Evolutionary conservation across 345 rosid genomes (phyloP), one percentile per base, ranked within the genome.

Genomic region (Geranium rotundifolium): DNA sequence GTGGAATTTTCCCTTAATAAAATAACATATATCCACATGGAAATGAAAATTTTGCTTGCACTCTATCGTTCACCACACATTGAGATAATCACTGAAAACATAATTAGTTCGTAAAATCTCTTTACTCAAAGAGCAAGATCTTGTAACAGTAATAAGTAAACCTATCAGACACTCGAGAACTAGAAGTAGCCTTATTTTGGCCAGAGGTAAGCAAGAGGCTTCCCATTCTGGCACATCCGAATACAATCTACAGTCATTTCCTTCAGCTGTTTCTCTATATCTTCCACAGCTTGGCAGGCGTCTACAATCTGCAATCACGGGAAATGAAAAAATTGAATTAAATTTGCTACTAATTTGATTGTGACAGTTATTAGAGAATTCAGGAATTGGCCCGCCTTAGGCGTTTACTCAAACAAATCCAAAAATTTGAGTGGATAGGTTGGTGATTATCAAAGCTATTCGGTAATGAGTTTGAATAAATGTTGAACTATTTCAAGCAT

Each of bases 181-280:
- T n/a, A n/a, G n/a, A n/a, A n/a, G n/a, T n/a, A n/a, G 13, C 10
- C 50, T 41, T 58, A 81, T 30, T 72, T 14, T 58, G 71, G 63
- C 87, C 87, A 86, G 19, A 89, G 85, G 27, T 63, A 66, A 7
- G 83, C 73, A 68, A 86, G 77, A 46, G 78, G 65, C 75, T 80
- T 86, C 41, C 96, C 96, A 19, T 7, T 54, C 57, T 63, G 67
- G 72, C 95, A 85, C 62, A 73, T 75, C 70, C 9, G 61, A 31
- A 89, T 73, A 65, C 76, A 61, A 19, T 73, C 76, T 72, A 76
- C 49, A 5, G 54, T 79, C 15, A 78, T 65, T 69, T 81, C 61
- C 72, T 77, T 84, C 71, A 85, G 72, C 77, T 79, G 80, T 63
- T 84, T 84, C 72, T 84, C 84, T 59, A 88, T 79, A 19, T 78